Conservation (phyloP, 2,329 filamentous ascomycete genomes). For the Paecilomyces sp. region DNA sequence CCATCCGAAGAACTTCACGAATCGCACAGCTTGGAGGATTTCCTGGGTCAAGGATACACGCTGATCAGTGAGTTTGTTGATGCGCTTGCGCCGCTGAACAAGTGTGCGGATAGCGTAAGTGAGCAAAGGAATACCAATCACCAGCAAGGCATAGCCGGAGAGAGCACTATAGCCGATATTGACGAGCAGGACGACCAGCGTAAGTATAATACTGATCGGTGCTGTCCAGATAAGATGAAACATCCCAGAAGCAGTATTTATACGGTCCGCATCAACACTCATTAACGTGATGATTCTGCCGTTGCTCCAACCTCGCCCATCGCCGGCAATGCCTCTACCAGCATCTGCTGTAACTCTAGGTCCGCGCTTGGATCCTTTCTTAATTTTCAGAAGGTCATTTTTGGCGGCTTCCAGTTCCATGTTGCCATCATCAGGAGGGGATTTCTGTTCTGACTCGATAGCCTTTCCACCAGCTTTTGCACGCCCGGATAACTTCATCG, state of each 20-base stretch:
- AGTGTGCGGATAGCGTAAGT: slow-evolving; percentile 70
- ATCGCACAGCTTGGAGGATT: slow-evolving; percentile 81
- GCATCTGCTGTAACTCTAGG: slow-evolving; percentile 24
- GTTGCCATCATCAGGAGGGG: slow-evolving; percentile 40
- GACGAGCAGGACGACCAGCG: slow-evolving; percentile 70
- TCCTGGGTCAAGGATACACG: slow-evolving; percentile 87
- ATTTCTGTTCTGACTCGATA: slow-evolving; percentile 37
- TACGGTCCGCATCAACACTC: slow-evolving; percentile 89
- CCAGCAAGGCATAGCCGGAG: slow-evolving; percentile 75
- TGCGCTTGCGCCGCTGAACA: slow-evolving; percentile 65
- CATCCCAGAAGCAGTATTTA: slow-evolving; percentile 80
- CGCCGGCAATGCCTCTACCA: slow-evolving; percentile 50
- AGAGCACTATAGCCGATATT: slow-evolving; percentile 88
- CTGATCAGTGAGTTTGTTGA: slow-evolving; percentile 93
- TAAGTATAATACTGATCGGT: slow-evolving; percentile 70
- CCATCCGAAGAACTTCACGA: slow-evolving; percentile 97
- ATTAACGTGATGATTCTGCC: slow-evolving; percentile 88
- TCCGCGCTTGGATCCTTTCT: slow-evolving; percentile 27
- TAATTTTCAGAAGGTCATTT: slow-evolving; percentile 32
- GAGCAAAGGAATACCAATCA: slow-evolving; percentile 70
- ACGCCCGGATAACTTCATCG: slow-evolving; percentile 78
- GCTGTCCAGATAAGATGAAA: slow-evolving; percentile 91
- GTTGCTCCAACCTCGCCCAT: slow-evolving; percentile 83
- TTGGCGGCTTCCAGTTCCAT: slow-evolving; percentile 35
- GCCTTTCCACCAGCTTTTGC: slow-evolving; percentile 74